Evolutionary conservation across 345 rosid genomes (phyloP), one percentile per base, ranked within the genome.

Genomic region (Boechera divaricarpa): DNA sequence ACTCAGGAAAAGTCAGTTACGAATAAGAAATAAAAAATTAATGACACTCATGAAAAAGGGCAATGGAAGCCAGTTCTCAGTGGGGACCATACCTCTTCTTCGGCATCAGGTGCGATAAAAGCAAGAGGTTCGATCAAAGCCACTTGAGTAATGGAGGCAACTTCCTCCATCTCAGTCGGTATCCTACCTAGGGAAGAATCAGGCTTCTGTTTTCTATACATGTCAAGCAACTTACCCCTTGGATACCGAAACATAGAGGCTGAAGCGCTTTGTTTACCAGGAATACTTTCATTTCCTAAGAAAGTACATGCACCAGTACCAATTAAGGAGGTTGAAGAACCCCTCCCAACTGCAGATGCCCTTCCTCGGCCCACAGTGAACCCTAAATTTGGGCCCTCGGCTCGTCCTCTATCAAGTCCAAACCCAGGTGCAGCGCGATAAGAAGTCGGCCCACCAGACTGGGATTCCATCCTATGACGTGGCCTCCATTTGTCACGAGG

Each of bases 401-500:
- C 74, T 63, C 88, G 84, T 35, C 88, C 94, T 77, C 82, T 86
- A 66, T 87, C 96, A 2, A 66, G 82, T 33, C 96, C 96, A 90
- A 88, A 91, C 63, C 98, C 98, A 69, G 96, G 96, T 26, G 98
- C 94, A 82, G 89, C 83, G 1, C 94, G 90, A 58, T 82, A 82
- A 51, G 96, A 74, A 83, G 80, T 63, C 1, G 90, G 80, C 44
- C 84, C 87, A 68, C 82, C 80, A 48, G 88, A 76, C 79, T 88
- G 89, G 70, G 71, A 75, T 74, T 94, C 98, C 87, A 91, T 83
- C 77, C 92, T 84, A 79, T 90, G 96, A 32, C 95, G 90, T 59
- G 99, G 99, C 85, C 99, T 88, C 99, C 99, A 95, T 79, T 89
- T 95, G 72, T 92, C 99, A 75, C 89, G 94, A 81, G 96, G 77